phyloP scores from a whole-genome alignment of 306 rosid genomes.

The Potentilla sterilis region DNA sequence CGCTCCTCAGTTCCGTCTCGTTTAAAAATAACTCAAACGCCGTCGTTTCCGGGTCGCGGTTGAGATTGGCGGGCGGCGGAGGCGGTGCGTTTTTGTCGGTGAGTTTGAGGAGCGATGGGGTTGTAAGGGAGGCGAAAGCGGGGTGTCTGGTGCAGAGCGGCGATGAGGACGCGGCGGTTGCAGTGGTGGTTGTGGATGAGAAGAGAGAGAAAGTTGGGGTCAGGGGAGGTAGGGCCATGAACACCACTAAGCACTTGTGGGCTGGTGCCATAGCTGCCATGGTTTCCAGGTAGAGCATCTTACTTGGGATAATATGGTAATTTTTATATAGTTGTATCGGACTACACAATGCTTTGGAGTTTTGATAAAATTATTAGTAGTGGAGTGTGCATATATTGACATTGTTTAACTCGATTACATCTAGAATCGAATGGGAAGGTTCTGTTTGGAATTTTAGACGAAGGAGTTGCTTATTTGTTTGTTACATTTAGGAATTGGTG shows the following conservation, averaged over 20 bases:
- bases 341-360: not conserved
- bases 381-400: not conserved
- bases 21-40: slow-evolving; percentile 17
- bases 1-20: slow-evolving; percentile 44
- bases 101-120: slow-evolving; percentile 51
- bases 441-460: not conserved
- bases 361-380: not conserved
- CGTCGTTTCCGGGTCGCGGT: slow-evolving; percentile 25
- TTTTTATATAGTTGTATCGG: not conserved
- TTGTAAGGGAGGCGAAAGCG: slow-evolving; percentile 49
- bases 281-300: slow-evolving; percentile 67
- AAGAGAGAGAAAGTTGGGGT: slow-evolving; percentile 38
- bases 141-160: slow-evolving; percentile 38
- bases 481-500: not conserved
- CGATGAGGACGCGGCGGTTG: slow-evolving; percentile 37
- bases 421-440: not conserved
- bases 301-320: no score
- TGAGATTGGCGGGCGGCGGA: slow-evolving; percentile 11
- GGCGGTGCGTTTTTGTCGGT: slow-evolving; percentile 58
- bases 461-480: not conserved
- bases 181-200: slow-evolving; percentile 26
- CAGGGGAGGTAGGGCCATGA: slow-evolving; percentile 58
- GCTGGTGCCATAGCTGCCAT: slow-evolving; percentile 96
- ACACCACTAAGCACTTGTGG: slow-evolving; percentile 90
- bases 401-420: not conserved